Base-by-base conservation (phyloP, 73 alveolate species). In the Stentor roeselii region DNA sequence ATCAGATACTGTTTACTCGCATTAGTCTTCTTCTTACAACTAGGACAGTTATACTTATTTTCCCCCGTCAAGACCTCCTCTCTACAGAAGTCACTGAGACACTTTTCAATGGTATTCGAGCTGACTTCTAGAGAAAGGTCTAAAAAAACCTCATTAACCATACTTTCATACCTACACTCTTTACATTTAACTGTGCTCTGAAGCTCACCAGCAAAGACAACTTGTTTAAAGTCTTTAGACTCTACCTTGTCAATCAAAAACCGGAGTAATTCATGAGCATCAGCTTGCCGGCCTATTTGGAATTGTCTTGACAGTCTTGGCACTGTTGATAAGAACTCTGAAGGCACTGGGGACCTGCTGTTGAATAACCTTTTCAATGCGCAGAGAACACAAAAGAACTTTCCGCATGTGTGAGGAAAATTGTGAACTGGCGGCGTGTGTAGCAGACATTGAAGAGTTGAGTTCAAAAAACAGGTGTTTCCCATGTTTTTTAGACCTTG, bases 1-100 rank as follows among this genome's bases (percentile, higher is more conserved):
- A 95, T 91, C 27, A 94, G 78, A 84, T 86, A 91, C 85, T 94
- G 87, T 87, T 95, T 95, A 59, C 82, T 90, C 0, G 99, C 99
- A n/a, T 90, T 86, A 21, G 91, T 92, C 75, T 91, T 88, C 76
- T 90, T 90, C 80, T 93, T 87, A 50, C 99, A 95, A 86, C 86
- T 84, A 60, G 90, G 91, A 83, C 99, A 95, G 75, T 78, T 61
- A 86, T 95, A 95, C 87, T 89, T 93, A 87, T 95, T 95, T 59
- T 78, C 96, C 2, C 98, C 98, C 50, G 84, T 93, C 31, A 67
- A 34, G n/a, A 21, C 34, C 37, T 67, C 80, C 34, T 67, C 82
- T 3, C 78, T 60, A 75, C 92, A 90, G 61, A 90, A 90, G 3
- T 60, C 58, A 34, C 60, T 76, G 11, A 90, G 1, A 41, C 95